Percentiles rank a stretch among this genome's conserved stretches.
phyloP scores from a whole-genome alignment of 352 stramenopile species.

The Phytophthora quininea region DNA sequence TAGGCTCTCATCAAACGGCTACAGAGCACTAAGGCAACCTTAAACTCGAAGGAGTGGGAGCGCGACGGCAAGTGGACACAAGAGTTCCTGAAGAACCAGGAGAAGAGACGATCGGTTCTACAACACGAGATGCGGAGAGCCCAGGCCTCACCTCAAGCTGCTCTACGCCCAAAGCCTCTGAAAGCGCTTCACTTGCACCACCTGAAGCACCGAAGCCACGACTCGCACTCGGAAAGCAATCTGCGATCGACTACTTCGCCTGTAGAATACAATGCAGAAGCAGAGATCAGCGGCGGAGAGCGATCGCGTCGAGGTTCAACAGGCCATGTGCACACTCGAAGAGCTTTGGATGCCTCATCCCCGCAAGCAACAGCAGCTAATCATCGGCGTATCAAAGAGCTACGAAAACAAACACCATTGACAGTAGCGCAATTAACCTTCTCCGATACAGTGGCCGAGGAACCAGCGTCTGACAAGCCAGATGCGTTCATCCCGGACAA shows the following conservation, averaged over 20 bases:
- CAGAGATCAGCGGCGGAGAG: constrained; percentile 11
- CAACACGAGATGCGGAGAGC: constrained; percentile 61
- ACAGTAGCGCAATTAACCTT: not conserved
- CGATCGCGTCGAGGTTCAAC: constrained; percentile 18
- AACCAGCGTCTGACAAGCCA: not conserved
- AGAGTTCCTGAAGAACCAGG: constrained; percentile 65
- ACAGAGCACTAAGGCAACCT: constrained; percentile 64
- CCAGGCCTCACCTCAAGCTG: constrained; percentile 51
- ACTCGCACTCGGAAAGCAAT: constrained; percentile 14
- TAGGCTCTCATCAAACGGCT: constrained; percentile 66
- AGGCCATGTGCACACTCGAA: constrained; percentile 9
- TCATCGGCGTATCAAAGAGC: constrained; percentile 61
- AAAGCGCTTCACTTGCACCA: constrained; percentile 26
- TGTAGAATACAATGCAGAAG: constrained; percentile 5
- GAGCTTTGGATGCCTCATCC: not conserved
- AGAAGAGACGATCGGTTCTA: constrained; percentile 51
- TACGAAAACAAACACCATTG: constrained; percentile 43
- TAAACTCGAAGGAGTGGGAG: constrained; percentile 73
- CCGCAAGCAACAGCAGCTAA: constrained; percentile 48
- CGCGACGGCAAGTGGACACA: constrained; percentile 79
- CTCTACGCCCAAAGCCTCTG: constrained; percentile 32
- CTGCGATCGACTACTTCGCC: not conserved
- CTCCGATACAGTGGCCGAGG: not conserved
- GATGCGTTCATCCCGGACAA: constrained; percentile 32
- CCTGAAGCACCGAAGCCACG: constrained; percentile 9